Conservation (phyloP, 257 asterid species). For the Jacaranda copaia region DNA sequence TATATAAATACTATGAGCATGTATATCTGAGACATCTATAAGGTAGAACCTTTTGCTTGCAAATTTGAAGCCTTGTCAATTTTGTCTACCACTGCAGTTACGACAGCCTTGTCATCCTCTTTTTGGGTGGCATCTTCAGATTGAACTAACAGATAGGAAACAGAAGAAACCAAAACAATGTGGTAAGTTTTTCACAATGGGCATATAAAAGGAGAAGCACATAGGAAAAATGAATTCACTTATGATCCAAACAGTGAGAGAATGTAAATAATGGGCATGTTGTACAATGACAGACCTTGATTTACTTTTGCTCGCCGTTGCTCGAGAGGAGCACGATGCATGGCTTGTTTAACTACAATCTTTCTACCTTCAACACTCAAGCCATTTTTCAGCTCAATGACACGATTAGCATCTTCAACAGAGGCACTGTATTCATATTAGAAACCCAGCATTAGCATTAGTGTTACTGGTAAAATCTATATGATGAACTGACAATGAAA, state of each 20-base stretch:
- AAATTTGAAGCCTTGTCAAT: constrained; percentile 47
- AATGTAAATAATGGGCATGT: background rate
- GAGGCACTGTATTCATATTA: constrained; percentile 62
- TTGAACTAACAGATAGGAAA: constrained; percentile 39
- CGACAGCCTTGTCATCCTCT: constrained; percentile 42
- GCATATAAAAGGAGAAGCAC: constrained; percentile 21
- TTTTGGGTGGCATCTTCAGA: constrained; percentile 49
- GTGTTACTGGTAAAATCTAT: constrained; percentile 3
- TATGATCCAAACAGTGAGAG: background rate
- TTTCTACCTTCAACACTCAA: constrained; percentile 80
- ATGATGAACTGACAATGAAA: background rate
- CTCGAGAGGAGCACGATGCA: constrained; percentile 85
- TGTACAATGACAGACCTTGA: constrained; percentile 59
- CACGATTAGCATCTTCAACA: constrained; percentile 83
- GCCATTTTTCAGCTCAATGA: constrained; percentile 84
- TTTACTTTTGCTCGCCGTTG: constrained; percentile 69
- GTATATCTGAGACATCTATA: constrained; percentile 23
- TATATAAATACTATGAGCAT: background rate
- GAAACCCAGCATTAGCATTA: constrained; percentile 21
- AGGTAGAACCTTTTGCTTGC: constrained; percentile 58
- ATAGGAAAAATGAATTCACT: background rate
- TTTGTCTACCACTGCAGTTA: constrained; percentile 40
- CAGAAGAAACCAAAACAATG: constrained; percentile 5
- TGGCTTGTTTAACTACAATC: constrained; percentile 84
- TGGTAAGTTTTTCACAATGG: background rate